Conservation (phyloP, 306 rosid genomes). For the Pyrus betulifolia region DNA sequence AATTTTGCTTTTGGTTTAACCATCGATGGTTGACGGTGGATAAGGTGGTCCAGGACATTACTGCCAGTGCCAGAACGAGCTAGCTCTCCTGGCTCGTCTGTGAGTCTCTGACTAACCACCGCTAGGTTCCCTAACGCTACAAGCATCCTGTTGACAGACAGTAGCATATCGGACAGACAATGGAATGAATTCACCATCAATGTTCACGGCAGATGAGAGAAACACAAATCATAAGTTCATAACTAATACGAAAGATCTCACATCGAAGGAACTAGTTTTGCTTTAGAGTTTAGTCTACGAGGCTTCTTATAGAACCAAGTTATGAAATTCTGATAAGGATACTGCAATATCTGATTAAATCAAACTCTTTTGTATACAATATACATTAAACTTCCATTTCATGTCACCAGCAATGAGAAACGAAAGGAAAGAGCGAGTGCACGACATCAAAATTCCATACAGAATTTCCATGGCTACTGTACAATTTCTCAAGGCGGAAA, state of each 20-base stretch:
- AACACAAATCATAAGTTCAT: not conserved
- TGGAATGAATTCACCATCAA: not conserved
- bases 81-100: not conserved
- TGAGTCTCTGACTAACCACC: not conserved
- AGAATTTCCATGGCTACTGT: conserved; percentile 34
- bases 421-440: not conserved
- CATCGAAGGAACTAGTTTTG: not conserved
- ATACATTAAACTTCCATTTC: conserved; percentile 20
- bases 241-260: not conserved
- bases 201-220: not conserved
- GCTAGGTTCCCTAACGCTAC: not conserved
- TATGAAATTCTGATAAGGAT: conserved; percentile 6
- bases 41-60: conserved; percentile 24
- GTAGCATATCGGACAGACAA: not conserved
- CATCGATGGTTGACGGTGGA: not conserved
- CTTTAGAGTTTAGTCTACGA: not conserved
- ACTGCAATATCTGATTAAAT: conserved; percentile 5
- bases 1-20: not conserved
- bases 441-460: conserved; percentile 18
- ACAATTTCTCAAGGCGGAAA: conserved; percentile 30
- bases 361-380: conserved; percentile 25
- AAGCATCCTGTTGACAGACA: not conserved
- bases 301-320: not conserved
- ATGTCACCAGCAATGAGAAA: conserved; percentile 22
- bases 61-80: not conserved